phyloP scores from a whole-genome alignment of 2,329 filamentous ascomycete species.

The Ophiosphaerella herpotricha region DNA sequence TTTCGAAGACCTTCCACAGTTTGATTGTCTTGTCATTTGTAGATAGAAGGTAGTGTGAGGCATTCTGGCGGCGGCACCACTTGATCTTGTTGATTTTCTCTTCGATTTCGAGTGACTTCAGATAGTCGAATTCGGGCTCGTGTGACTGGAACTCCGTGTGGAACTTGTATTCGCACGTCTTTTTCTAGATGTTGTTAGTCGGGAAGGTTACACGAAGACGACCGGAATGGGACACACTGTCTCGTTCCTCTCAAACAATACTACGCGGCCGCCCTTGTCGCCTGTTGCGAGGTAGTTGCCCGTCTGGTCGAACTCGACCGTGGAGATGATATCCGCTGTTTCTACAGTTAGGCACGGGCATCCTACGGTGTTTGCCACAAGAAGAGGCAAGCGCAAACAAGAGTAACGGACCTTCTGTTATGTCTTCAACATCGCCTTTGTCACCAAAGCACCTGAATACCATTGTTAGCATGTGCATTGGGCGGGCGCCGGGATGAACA shows the following conservation, averaged over 20 bases:
- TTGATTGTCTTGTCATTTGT: conserved; percentile 99
- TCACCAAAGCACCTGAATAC: conserved; percentile 89
- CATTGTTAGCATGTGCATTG: conserved; percentile 23
- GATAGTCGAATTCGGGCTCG: conserved; percentile 98
- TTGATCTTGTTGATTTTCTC: conserved; percentile 99
- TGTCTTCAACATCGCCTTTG: conserved; percentile 98
- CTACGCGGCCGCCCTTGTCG: conserved; percentile 84
- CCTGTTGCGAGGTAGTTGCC: conserved; percentile 89
- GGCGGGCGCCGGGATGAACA: too few species aligned
- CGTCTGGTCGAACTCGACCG: conserved; percentile 87
- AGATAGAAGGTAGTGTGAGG: conserved; percentile 95
- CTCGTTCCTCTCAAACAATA: conserved; percentile 91
- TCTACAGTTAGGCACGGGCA: conserved; percentile 16
- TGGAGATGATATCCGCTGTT: conserved; percentile 86
- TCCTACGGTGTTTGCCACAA: background rate
- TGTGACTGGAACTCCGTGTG: conserved; percentile 99
- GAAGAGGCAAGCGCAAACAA: background rate
- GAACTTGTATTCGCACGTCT: conserved; percentile 99
- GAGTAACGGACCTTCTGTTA: conserved; percentile 78
- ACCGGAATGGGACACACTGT: conserved; percentile 65
- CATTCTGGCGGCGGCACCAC: conserved; percentile 97
- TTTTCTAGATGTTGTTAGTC: conserved; percentile 69
- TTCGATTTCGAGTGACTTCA: conserved; percentile 99
- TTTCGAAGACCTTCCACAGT: conserved; percentile 99
- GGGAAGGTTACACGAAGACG: background rate